phyloP scores from a whole-genome alignment of 805 yeast species.

The Candida koratica region DNA sequence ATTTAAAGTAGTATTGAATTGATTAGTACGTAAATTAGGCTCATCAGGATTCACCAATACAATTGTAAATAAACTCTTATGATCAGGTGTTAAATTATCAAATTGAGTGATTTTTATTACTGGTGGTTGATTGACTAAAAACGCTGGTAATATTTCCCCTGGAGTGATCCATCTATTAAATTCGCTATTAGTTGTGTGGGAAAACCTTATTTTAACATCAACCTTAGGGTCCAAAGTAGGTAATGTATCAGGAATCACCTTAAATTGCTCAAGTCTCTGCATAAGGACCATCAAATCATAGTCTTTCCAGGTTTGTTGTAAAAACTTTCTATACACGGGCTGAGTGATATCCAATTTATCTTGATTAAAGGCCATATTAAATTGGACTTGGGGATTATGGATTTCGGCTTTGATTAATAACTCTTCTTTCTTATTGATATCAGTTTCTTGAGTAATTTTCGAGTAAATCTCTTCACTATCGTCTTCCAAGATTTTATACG shows the following conservation, averaged over 20 bases:
- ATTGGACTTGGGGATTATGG: conserved; percentile 80
- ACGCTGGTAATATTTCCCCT: conserved; percentile 69
- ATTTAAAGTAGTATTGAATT: conserved; percentile 66
- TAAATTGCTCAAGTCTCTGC: conserved; percentile 86
- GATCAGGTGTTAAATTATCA: conserved; percentile 31
- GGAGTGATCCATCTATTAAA: conserved; percentile 73
- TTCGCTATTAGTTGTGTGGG: conserved; percentile 53
- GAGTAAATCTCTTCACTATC: conserved; percentile 42
- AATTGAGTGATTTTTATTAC: conserved; percentile 71
- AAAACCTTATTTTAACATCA: conserved; percentile 71
- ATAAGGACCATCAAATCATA: conserved; percentile 71
- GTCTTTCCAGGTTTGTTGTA: conserved; percentile 67
- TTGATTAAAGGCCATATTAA: conserved; percentile 49
- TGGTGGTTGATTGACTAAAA: conserved; percentile 75
- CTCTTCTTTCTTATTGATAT: conserved; percentile 17
- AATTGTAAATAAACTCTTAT: conserved; percentile 63
- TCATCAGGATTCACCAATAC: conserved; percentile 87
- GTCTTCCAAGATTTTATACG: conserved; percentile 56
- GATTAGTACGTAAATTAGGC: conserved; percentile 69
- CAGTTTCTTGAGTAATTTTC: conserved; percentile 28
- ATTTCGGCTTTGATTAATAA: conserved; percentile 60
- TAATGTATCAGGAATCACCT: conserved; percentile 88
- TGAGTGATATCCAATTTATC: conserved; percentile 58
- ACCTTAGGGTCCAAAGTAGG: conserved; percentile 82
- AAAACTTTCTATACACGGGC: conserved; percentile 75